These are phyloP conservation scores for Collybia nuda DNA, from an alignment of 768 basidiomycete genomes.

Conservation along the genomic window DNA sequence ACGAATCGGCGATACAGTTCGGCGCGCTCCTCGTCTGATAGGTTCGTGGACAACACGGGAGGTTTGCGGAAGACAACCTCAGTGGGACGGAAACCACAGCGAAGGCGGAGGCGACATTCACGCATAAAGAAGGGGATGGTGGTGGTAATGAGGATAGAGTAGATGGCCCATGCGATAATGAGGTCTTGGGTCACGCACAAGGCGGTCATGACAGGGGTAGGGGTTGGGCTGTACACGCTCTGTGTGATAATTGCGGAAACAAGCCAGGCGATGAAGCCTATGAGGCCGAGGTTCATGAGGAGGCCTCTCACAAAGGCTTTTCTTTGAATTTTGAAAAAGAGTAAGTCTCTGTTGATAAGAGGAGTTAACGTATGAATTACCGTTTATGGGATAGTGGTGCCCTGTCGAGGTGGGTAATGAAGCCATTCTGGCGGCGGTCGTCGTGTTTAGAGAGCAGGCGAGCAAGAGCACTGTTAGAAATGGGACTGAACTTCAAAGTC, in stretches of 20 bases:
- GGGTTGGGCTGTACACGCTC: slow-evolving; percentile 15
- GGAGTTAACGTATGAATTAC: slow-evolving; percentile 7
- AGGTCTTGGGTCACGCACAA: slow-evolving; percentile 25
- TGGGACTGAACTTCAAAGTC: slow-evolving; percentile 17
- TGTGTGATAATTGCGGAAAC: slow-evolving; percentile 13
- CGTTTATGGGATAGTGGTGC: slow-evolving; percentile 20
- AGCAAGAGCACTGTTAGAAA: slow-evolving; percentile 12
- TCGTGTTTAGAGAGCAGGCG: slow-evolving; percentile 25
- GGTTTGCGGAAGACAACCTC: slow-evolving; percentile 29
- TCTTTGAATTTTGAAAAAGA: slow-evolving; percentile 11
- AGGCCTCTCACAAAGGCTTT: slow-evolving; percentile 24
- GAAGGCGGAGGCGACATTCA: slow-evolving; percentile 29
- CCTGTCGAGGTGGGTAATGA: slow-evolving; percentile 28
- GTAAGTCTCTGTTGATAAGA: not conserved
- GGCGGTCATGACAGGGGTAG: slow-evolving; percentile 17
- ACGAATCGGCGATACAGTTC: slow-evolving; percentile 24
- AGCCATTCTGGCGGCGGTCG: slow-evolving; percentile 18
- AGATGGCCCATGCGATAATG: slow-evolving; percentile 23
- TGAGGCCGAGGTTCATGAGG: slow-evolving; percentile 21
- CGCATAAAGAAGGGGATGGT: slow-evolving; percentile 30
- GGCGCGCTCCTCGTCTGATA: slow-evolving; percentile 15
- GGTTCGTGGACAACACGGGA: slow-evolving; percentile 10
- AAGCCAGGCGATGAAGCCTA: slow-evolving; percentile 17
- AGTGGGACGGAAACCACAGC: slow-evolving; percentile 26
- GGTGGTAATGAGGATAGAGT: slow-evolving; percentile 25